Evolutionary conservation across 176 grass and related monocot species (phyloP).

Genomic region (Cenchrus americanus): DNA sequence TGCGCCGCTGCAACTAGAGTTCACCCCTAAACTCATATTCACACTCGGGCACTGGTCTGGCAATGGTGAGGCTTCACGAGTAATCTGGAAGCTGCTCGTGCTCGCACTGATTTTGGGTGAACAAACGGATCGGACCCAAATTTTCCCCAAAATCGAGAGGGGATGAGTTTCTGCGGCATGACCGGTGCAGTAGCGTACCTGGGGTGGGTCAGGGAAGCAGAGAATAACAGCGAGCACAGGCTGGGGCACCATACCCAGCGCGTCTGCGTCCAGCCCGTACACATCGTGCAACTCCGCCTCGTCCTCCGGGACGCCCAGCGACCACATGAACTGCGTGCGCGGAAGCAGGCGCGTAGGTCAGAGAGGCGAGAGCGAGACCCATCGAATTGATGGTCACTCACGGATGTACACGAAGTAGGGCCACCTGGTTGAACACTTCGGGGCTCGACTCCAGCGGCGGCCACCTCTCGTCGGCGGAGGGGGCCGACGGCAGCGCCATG

Average conservation of each 20-base stretch:
- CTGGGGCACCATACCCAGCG: conserved; percentile 72
- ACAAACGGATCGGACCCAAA: background rate
- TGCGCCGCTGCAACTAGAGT: background rate
- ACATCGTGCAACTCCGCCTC: conserved; percentile 84
- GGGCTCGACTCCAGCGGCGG: conserved; percentile 85
- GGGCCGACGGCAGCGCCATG: conserved; percentile 40
- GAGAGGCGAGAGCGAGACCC: background rate
- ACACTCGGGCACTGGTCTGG: background rate
- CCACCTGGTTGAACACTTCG: conserved; percentile 85
- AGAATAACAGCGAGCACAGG: conserved; percentile 79
- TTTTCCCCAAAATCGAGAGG: background rate
- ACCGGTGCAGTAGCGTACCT: conserved; percentile 36
- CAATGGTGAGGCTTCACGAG: background rate
- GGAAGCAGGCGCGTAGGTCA: background rate
- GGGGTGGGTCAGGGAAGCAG: conserved; percentile 68
- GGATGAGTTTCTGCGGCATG: background rate
- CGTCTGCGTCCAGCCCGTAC: conserved; percentile 68
- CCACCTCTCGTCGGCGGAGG: conserved; percentile 61
- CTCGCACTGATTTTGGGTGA: background rate
- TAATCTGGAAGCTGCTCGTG: background rate
- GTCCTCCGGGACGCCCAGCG: conserved; percentile 68
- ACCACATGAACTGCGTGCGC: conserved; percentile 70
- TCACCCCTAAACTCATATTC: background rate
- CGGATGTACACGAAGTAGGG: background rate
- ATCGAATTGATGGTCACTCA: background rate